These are phyloP conservation scores for Pythium insidiosum DNA, from an alignment of 352 stramenopile species.

Conservation along the genomic window DNA sequence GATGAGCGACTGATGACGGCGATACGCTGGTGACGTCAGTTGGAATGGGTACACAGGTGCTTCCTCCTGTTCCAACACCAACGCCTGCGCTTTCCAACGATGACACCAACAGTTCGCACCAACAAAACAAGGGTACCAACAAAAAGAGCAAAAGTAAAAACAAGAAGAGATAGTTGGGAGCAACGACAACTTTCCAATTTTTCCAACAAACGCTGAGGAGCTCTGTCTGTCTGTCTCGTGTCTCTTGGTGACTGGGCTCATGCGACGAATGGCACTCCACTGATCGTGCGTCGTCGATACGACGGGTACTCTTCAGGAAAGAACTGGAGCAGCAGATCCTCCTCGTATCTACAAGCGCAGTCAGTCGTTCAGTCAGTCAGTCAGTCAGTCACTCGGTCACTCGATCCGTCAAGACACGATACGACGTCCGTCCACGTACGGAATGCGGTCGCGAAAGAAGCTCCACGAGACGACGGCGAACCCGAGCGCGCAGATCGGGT, in stretches of 20 bases:
- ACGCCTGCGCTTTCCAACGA: constrained; percentile 4
- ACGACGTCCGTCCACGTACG: constrained; percentile 31
- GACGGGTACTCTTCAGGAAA: constrained; percentile 90
- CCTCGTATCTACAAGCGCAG: constrained; percentile 72
- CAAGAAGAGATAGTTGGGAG: constrained; percentile 44
- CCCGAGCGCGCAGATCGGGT: constrained; percentile 78
- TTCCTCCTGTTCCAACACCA: constrained; percentile 20
- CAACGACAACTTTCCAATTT: constrained; percentile 13
- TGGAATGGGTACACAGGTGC: constrained; percentile 22
- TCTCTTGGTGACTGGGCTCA: too few species aligned
- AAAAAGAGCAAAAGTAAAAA: constrained; percentile 15
- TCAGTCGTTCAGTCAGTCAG: constrained; percentile 2
- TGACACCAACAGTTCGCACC: neutral
- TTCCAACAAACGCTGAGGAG: constrained; percentile 5
- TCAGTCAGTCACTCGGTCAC: too few species aligned
- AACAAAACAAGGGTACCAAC: neutral
- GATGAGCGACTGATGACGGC: neutral
- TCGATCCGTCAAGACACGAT: too few species aligned
- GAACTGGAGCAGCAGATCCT: constrained; percentile 84
- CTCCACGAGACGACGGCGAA: constrained; percentile 89
- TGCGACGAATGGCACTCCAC: constrained; percentile 90
- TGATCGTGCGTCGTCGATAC: constrained; percentile 85
- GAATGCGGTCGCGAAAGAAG: constrained; percentile 94
- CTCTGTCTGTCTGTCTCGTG: neutral
- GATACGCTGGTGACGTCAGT: constrained; percentile 10